A percentile compares a stretch with the other conserved stretches of the same genome.
phyloP scores from a whole-genome alignment of 1,284 basidiomycete species.

The Peniophora sp. region DNA sequence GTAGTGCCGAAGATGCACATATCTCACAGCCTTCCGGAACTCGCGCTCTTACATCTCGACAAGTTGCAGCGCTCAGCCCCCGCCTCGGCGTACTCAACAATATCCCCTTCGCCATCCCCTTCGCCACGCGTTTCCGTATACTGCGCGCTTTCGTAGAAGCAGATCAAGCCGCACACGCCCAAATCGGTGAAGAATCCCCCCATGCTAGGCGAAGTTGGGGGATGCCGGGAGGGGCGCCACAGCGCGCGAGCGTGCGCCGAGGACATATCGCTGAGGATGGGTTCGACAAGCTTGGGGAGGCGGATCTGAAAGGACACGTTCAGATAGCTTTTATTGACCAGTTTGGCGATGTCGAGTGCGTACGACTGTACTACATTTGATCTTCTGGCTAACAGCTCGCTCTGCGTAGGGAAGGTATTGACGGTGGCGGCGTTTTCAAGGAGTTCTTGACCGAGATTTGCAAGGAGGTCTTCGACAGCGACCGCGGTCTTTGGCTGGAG shows the following conservation, averaged over 20 bases:
- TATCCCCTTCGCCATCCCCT: slow-evolving; percentile 94
- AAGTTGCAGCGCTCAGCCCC: slow-evolving; percentile 72
- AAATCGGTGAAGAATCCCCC: too few species aligned
- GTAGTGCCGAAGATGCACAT: slow-evolving; percentile 52
- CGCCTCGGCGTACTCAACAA: slow-evolving; percentile 90
- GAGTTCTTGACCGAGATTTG: slow-evolving; percentile 91
- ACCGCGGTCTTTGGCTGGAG: slow-evolving; percentile 89
- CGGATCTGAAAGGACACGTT: slow-evolving; percentile 72
- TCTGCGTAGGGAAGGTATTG: slow-evolving; percentile 69
- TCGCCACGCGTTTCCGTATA: slow-evolving; percentile 83
- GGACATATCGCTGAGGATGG: slow-evolving; percentile 82
- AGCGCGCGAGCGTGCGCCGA: slow-evolving; percentile 61
- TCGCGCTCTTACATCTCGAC: slow-evolving; percentile 54
- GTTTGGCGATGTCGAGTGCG: slow-evolving; percentile 78
- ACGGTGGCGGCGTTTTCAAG: slow-evolving; percentile 97
- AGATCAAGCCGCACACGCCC: slow-evolving; percentile 29
- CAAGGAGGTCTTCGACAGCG: slow-evolving; percentile 91
- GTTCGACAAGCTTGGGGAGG: slow-evolving; percentile 72
- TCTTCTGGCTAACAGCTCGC: slow-evolving; percentile 4
- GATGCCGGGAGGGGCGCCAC: slow-evolving; percentile 5
- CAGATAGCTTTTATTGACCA: slow-evolving; percentile 90
- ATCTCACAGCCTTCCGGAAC: slow-evolving; percentile 24
- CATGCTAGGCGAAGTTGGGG: too few species aligned
- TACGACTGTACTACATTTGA: too few species aligned
- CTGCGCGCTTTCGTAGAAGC: slow-evolving; percentile 78